These are phyloP conservation scores for Panellus pusillus DNA, from an alignment of 768 basidiomycete species.

Conservation along the genomic window DNA sequence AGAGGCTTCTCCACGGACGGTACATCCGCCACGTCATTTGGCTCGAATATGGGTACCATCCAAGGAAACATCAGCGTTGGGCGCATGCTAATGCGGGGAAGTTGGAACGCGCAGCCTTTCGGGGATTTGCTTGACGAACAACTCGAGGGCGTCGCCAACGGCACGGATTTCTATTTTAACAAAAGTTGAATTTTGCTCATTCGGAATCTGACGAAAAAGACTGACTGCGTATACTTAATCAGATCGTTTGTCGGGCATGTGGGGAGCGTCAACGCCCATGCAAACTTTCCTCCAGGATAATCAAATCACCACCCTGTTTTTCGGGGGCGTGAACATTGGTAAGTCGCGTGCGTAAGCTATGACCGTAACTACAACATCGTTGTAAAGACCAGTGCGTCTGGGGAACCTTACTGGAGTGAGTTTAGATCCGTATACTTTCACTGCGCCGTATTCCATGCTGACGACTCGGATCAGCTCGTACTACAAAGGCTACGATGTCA, in stretches of 20 bases:
- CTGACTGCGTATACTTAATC: neutral
- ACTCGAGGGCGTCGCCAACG: constrained; percentile 29
- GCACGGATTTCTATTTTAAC: constrained; percentile 35
- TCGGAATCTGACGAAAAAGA: neutral
- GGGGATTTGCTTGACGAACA: constrained; percentile 29
- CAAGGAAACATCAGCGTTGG: constrained; percentile 32
- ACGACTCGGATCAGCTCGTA: constrained; percentile 24
- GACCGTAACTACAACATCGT: neutral
- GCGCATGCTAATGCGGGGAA: constrained; percentile 30
- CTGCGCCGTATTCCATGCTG: neutral
- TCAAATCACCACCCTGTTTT: constrained; percentile 34
- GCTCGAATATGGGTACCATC: constrained; percentile 35
- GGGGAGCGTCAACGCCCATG: constrained; percentile 35
- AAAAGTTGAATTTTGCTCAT: constrained; percentile 26
- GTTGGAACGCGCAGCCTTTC: constrained; percentile 34
- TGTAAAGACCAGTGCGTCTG: constrained; percentile 32
- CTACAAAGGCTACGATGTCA: constrained; percentile 36
- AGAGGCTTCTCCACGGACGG: constrained; percentile 31
- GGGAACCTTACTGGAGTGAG: constrained; percentile 33
- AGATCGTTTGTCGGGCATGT: constrained; percentile 36
- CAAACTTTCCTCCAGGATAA: constrained; percentile 34
- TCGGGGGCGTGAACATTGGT: constrained; percentile 34
- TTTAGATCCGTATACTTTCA: neutral
- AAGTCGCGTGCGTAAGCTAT: neutral
- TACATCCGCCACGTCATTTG: constrained; percentile 30